Evolutionary conservation across 345 rosid species (phyloP).

Genomic region (Populus tremula): DNA sequence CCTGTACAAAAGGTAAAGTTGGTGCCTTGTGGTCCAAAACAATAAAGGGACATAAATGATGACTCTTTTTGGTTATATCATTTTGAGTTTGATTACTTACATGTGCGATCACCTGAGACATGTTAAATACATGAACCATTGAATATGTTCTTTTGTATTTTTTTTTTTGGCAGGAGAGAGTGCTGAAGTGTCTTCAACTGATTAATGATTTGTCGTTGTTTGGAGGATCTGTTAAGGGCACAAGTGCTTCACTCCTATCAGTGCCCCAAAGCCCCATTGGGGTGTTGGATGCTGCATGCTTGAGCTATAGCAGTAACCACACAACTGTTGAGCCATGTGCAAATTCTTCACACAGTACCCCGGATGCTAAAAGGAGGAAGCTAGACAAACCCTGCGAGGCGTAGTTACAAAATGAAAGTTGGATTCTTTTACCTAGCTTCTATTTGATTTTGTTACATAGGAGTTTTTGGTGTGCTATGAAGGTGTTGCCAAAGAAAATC

Average conservation of each 20-base stretch:
- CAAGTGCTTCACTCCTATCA: slow-evolving; percentile 23
- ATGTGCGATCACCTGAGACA: neutral
- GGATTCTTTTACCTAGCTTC: neutral
- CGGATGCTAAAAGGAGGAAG: slow-evolving; percentile 51
- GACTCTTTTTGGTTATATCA: slow-evolving; percentile 11
- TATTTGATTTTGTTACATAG: slow-evolving; percentile 9
- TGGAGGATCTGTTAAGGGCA: slow-evolving; percentile 25
- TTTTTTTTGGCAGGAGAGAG: slow-evolving; percentile 47
- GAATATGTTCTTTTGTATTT: neutral
- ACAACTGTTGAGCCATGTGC: slow-evolving; percentile 40
- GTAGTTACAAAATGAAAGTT: slow-evolving; percentile 11
- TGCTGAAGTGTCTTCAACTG: slow-evolving; percentile 42
- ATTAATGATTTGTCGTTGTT: slow-evolving; percentile 34
- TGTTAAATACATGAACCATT: neutral
- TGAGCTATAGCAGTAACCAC: slow-evolving; percentile 62
- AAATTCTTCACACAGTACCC: slow-evolving; percentile 41
- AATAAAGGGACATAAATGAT: slow-evolving; percentile 17
- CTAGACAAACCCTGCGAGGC: slow-evolving; percentile 35
- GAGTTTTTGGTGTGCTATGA: slow-evolving; percentile 24
- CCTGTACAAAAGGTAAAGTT: slow-evolving; percentile 49
- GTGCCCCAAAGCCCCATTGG: slow-evolving; percentile 68
- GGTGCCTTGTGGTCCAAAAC: slow-evolving; percentile 26
- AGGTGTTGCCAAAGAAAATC: slow-evolving; percentile 7
- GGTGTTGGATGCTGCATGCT: slow-evolving; percentile 66
- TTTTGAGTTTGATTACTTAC: slow-evolving; percentile 16